These are phyloP conservation scores for Begonia peltatifolia DNA, from an alignment of 306 rosid species.

Conservation along the genomic window DNA sequence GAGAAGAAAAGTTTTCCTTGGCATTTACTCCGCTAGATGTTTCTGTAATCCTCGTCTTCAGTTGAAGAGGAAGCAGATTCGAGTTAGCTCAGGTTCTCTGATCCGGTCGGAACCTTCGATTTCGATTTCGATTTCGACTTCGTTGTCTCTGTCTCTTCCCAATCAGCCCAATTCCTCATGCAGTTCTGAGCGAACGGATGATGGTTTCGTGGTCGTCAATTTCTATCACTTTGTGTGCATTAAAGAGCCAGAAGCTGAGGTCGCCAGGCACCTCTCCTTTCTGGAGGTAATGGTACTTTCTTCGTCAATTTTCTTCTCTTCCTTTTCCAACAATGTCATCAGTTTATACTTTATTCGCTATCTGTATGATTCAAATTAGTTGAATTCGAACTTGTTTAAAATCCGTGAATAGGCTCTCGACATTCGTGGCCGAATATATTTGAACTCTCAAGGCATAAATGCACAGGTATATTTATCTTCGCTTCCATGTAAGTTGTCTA, in stretches of 20 bases:
- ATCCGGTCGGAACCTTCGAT: neutral
- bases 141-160: neutral
- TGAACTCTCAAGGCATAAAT: constrained; percentile 82
- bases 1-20: neutral
- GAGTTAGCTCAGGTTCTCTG: constrained; percentile 1
- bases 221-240: constrained; percentile 64
- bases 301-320: neutral
- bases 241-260: constrained; percentile 42
- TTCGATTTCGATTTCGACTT: neutral
- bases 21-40: neutral
- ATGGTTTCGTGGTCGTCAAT: constrained; percentile 55
- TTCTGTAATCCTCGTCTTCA: constrained; percentile 2
- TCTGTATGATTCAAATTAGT: neutral
- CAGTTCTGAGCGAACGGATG: neutral
- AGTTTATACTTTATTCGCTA: no score
- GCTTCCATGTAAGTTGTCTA: neutral
- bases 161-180: neutral
- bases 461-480: constrained; percentile 50
- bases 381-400: neutral
- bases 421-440: constrained; percentile 62
- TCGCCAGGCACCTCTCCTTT: constrained; percentile 56
- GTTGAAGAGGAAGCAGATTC: constrained; percentile 5
- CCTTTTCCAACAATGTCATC: no score
- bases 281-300: constrained; percentile 23
- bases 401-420: constrained; percentile 34